Evolutionary conservation across 108 stramenopile species (phyloP), one percentile per base, ranked within the genome.

Genomic region (Fragilaria crotonensis): DNA sequence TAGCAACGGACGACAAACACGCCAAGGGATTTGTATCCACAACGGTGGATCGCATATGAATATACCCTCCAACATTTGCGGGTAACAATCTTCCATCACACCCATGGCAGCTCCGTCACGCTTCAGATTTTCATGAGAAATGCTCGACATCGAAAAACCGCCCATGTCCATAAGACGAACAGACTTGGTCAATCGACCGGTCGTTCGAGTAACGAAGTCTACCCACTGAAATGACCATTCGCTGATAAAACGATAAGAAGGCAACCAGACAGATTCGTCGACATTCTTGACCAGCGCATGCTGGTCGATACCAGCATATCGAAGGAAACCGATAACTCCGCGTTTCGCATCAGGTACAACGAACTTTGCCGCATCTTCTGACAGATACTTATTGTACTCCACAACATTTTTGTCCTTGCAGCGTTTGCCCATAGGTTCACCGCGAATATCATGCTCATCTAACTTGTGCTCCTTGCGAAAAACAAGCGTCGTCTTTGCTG

Each of bases 71-170:
- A 70, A n/a, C 19, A 63, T n/a, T 59, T 70, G 69, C 25, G 69
- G 69, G 44, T 70, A 70, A 2, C n/a, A n/a, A 60, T 68, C 60
- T 60, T 68, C 67, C 58, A 52, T 54, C 4, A 23, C 21, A 1
- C 19, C 22, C 29, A 45, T 53, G 17, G 52, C 60, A 33, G 3
- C 52, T 7, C 59, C 67, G 33, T 61, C 50, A 19, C 59, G 28
- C 31, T 54, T 44, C 9, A 31, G 14, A 22, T 25, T 14, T 31
- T 60, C 51, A 20, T 30, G 25, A 45, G 45, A 28, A 4, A 41
- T 46, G 2, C 14, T 19, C 7, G 21, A 11, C 36, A 70, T 18
- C 1, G 30, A 31, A 21, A 28, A 44, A 25, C 28, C 25, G 5
- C n/a, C 41, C 41, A 44, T 9, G 17, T 44, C 41, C 41, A 44